Percentiles rank a stretch among this genome's conserved stretches.
Conservation (phyloP, 805 yeast genomes). For the Hanseniaspora nectarophila region DNA sequence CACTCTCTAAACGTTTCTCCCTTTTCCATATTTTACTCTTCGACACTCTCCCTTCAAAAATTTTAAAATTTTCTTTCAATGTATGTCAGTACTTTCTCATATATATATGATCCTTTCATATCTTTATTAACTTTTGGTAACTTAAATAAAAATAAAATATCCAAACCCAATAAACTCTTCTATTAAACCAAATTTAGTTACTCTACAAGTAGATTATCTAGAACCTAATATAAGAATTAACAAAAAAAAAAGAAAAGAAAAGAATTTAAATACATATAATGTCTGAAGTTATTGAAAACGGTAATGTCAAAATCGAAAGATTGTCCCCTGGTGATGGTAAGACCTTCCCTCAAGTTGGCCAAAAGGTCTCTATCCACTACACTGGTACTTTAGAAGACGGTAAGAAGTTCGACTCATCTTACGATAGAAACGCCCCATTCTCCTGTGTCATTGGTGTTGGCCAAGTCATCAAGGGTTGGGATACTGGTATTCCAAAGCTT, state of each 20-base stretch:
- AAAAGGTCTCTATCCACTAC: conserved; percentile 85
- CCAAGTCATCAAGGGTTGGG: conserved; percentile 95
- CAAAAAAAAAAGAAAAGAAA: not conserved
- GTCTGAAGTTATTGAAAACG: conserved; percentile 30
- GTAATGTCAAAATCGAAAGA: conserved; percentile 32
- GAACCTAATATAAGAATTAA: not conserved
- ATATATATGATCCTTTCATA: too few relatives aligned
- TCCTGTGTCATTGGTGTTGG: conserved; percentile 91
- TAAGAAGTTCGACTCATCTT: conserved; percentile 88
- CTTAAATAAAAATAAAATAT: too few relatives aligned
- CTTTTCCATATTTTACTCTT: too few relatives aligned
- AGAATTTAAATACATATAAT: conserved; percentile 15
- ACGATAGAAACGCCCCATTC: conserved; percentile 92
- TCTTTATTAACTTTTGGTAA: too few relatives aligned
- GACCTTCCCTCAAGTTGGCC: conserved; percentile 78
- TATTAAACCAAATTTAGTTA: too few relatives aligned
- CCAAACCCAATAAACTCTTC: too few relatives aligned
- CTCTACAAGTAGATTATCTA: not conserved
- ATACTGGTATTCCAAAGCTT: conserved; percentile 81
- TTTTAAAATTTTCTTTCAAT: too few relatives aligned
- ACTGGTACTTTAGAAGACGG: conserved; percentile 92
- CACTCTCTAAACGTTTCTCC: too few relatives aligned
- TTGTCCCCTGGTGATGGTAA: conserved; percentile 60
- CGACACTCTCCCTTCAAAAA: not conserved
- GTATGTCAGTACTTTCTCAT: too few relatives aligned